Conservation (phyloP, 805 yeast species). For the Sungouiozyma intestinalis region DNA sequence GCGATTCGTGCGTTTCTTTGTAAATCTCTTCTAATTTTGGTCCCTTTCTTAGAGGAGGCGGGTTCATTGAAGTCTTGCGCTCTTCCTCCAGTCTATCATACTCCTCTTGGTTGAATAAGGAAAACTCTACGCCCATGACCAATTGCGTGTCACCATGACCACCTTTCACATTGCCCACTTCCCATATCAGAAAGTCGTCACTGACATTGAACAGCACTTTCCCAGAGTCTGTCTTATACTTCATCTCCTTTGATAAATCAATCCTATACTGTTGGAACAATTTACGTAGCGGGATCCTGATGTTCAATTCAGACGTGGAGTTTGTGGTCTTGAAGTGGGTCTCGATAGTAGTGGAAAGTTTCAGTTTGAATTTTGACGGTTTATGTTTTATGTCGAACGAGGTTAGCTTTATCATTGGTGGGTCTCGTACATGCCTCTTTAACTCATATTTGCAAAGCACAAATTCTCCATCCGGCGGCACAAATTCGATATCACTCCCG, state of each 20-base stretch:
- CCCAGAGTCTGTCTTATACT: conserved; percentile 65
- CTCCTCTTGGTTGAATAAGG: conserved; percentile 24
- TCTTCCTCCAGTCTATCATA: conserved; percentile 17
- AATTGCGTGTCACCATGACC: conserved; percentile 41
- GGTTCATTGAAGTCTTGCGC: conserved; percentile 26
- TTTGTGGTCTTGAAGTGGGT: conserved; percentile 29
- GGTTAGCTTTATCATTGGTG: conserved; percentile 31
- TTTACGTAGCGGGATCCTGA: conserved; percentile 23
- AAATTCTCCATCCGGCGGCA: conserved; percentile 87
- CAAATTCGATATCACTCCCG: conserved; percentile 49
- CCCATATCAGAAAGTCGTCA: conserved; percentile 62
- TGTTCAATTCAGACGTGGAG: conserved; percentile 24
- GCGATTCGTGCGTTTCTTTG: conserved; percentile 21
- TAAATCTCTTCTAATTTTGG: conserved; percentile 27
- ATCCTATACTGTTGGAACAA: conserved; percentile 31
- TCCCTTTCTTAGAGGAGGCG: conserved; percentile 29
- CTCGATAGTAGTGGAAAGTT: conserved; percentile 15
- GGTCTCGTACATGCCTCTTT: conserved; percentile 25
- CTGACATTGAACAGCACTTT: conserved; percentile 64
- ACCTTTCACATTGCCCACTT: conserved; percentile 46
- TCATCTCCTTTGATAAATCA: conserved; percentile 41
- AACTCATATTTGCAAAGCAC: conserved; percentile 37
- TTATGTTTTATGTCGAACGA: conserved; percentile 19
- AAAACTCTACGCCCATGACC: conserved; percentile 47
- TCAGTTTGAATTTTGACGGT: conserved; percentile 18